Conservation (phyloP, 768 basidiomycete species). For the Tulasnella sp. region DNA sequence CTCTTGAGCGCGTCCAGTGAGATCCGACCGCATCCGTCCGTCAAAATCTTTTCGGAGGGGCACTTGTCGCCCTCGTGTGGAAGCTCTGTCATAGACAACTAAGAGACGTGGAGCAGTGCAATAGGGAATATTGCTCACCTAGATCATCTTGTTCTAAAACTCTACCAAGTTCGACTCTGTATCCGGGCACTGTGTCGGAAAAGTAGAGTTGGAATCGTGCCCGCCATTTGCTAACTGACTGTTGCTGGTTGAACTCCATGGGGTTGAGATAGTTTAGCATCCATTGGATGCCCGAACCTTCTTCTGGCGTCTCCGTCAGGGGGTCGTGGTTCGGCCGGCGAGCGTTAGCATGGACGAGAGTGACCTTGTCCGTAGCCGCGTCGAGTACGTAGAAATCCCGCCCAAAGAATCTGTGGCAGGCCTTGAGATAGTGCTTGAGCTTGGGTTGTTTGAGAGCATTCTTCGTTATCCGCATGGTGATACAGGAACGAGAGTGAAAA, state of each 20-base stretch:
- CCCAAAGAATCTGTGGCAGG: background rate
- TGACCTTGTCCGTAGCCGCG: background rate
- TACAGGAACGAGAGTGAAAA: background rate
- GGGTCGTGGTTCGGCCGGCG: background rate
- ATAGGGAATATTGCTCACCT: background rate
- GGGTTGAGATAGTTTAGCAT: constrained; percentile 6
- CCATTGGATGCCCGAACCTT: background rate
- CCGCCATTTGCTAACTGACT: constrained; percentile 13
- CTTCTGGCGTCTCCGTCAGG: background rate
- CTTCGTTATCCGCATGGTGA: background rate
- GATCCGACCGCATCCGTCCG: background rate
- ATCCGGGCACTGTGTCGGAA: background rate
- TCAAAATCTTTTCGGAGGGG: background rate
- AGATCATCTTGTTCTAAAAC: background rate
- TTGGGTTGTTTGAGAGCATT: background rate
- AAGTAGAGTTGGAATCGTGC: constrained; percentile 13
- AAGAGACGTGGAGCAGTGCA: background rate
- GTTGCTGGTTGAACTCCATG: background rate
- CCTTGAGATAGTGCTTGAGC: background rate
- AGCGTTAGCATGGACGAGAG: background rate
- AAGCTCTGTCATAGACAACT: background rate
- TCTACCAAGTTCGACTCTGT: background rate
- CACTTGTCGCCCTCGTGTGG: background rate
- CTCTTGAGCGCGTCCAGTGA: background rate
- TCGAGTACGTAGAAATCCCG: background rate